A percentile compares a stretch with the other conserved stretches of the same genome.
These are phyloP conservation scores for Pseudoturritis turrita DNA, from an alignment of 345 rosid genomes.

Conservation along the genomic window DNA sequence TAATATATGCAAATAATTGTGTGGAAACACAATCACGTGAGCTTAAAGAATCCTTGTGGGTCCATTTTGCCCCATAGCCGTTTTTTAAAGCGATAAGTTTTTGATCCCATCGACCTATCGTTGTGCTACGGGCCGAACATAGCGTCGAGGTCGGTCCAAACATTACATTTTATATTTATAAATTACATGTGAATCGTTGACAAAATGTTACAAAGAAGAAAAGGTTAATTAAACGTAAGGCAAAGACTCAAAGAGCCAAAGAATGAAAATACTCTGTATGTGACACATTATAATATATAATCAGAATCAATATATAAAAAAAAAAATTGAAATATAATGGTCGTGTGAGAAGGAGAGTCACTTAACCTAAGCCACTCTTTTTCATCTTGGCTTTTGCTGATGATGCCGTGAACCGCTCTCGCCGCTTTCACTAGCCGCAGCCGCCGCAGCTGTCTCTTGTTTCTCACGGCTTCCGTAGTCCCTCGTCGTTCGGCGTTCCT, in stretches of 20 bases:
- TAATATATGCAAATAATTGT: not conserved
- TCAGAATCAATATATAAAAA: not conserved
- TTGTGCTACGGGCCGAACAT: constrained; percentile 11
- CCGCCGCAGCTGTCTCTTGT: constrained; percentile 5
- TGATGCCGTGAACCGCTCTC: constrained; percentile 27
- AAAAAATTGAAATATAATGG: constrained; percentile 1
- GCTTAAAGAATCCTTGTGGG: constrained; percentile 14
- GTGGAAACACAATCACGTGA: constrained; percentile 13
- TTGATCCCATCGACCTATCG: not conserved
- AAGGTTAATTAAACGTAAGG: constrained; percentile 18
- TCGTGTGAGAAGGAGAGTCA: constrained; percentile 12
- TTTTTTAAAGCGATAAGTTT: constrained; percentile 9
- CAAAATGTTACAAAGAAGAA: constrained; percentile 10
- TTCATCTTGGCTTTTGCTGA: constrained; percentile 25
- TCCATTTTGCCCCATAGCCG: not conserved
- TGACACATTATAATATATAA: not conserved
- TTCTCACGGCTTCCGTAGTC: constrained; percentile 26
- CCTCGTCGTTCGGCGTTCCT: constrained; percentile 32
- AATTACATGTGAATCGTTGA: constrained; percentile 12
- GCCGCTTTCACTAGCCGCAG: constrained; percentile 4
- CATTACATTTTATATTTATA: constrained; percentile 2
- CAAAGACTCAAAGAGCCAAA: constrained; percentile 15
- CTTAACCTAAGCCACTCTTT: not conserved
- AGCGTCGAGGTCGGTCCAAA: constrained; percentile 16
- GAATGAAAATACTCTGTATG: constrained; percentile 8